phyloP scores from a whole-genome alignment of 1,139 yeast species.

The Magnusiomyces fungicola region DNA sequence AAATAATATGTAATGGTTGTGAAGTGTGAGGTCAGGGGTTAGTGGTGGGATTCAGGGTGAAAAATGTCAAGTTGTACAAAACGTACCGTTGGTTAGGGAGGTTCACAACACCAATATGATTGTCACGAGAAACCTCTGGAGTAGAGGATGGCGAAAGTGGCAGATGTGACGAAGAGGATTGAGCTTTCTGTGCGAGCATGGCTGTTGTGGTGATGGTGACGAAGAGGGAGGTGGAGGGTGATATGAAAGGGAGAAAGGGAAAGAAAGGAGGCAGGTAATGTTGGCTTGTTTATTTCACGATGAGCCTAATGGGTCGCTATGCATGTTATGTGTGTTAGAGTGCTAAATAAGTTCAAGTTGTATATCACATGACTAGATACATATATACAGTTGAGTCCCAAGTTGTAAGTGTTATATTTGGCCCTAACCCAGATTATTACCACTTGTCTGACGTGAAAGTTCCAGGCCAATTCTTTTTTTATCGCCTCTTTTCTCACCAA shows the following conservation, averaged over 20 bases:
- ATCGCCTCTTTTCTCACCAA: too few species aligned
- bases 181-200: background rate
- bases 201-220: background rate
- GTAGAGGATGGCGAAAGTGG: background rate
- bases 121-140: background rate
- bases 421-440: background rate
- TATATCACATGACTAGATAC: background rate
- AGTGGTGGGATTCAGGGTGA: too few species aligned
- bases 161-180: background rate
- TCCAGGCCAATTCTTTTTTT: too few species aligned
- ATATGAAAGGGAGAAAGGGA: background rate
- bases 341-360: background rate
- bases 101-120: slow-evolving; percentile 66
- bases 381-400: background rate
- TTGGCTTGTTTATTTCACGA: background rate
- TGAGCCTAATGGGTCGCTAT: too few species aligned
- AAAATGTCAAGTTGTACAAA: too few species aligned
- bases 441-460: background rate
- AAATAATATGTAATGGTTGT: too few species aligned
- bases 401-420: background rate
- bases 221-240: background rate
- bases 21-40: too few species aligned
- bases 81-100: slow-evolving; percentile 87
- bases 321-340: background rate
- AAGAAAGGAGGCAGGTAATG: background rate